A percentile compares a stretch with the other conserved stretches of the same genome.
phyloP scores from a whole-genome alignment of 2,329 filamentous ascomycete genomes.

The Rutstroemia sp. region DNA sequence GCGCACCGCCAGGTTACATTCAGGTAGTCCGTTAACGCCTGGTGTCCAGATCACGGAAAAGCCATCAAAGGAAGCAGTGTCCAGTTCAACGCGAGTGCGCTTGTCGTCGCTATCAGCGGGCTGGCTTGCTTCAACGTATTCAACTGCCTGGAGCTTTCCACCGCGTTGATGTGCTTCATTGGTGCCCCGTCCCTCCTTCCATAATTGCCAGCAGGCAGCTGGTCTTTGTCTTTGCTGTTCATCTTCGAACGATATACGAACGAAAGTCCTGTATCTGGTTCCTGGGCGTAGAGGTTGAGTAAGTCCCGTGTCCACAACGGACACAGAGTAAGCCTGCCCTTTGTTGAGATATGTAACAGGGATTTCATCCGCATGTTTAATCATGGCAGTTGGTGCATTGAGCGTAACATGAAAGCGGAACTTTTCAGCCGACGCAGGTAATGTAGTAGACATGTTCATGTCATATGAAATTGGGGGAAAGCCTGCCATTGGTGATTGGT shows the following conservation, averaged over 20 bases:
- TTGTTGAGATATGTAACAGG: slow-evolving; percentile 98
- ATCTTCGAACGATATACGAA: slow-evolving; percentile 96
- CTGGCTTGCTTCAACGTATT: slow-evolving; percentile 70
- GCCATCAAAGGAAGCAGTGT: slow-evolving; percentile 80
- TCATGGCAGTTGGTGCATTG: slow-evolving; percentile 94
- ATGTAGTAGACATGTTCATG: slow-evolving; percentile 37
- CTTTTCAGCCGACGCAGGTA: slow-evolving; percentile 54
- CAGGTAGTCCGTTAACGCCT: slow-evolving; percentile 56
- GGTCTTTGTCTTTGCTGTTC: slow-evolving; percentile 85
- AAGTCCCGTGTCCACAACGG: slow-evolving; percentile 70
- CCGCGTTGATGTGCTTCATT: slow-evolving; percentile 93
- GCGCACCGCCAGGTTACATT: slow-evolving; percentile 82
- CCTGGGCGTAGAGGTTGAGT: slow-evolving; percentile 50
- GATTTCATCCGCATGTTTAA: slow-evolving; percentile 81
- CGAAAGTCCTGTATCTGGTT: slow-evolving; percentile 76
- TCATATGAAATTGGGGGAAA: slow-evolving; percentile 46
- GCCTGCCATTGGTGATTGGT: slow-evolving; percentile 51
- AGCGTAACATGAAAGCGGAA: slow-evolving; percentile 88
- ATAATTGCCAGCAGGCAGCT: slow-evolving; percentile 77
- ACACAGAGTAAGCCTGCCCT: slow-evolving; percentile 86
- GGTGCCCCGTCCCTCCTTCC: slow-evolving; percentile 94
- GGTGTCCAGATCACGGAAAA: slow-evolving; percentile 89
- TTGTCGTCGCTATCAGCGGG: slow-evolving; percentile 56
- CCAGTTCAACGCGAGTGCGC: slow-evolving; percentile 60
- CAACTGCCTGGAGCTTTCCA: slow-evolving; percentile 87